These are phyloP conservation scores for Scedosporium boydii DNA, from an alignment of 2,329 filamentous ascomycete genomes.

Conservation along the genomic window DNA sequence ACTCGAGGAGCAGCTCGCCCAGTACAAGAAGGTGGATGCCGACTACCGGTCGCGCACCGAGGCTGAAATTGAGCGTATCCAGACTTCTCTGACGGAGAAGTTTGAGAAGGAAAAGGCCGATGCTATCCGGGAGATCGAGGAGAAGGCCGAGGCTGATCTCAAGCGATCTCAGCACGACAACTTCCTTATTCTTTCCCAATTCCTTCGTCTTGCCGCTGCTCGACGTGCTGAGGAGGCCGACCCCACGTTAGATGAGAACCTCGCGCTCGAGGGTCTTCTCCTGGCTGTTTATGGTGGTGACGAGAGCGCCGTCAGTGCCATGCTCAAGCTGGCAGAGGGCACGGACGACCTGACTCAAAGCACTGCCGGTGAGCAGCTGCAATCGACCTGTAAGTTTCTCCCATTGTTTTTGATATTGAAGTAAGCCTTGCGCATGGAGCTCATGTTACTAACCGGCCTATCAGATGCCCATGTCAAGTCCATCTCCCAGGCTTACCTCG, in stretches of 20 bases:
- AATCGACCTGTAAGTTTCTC: conserved; percentile 58
- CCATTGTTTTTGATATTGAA: no score
- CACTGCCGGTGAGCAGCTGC: conserved; percentile 53
- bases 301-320: conserved; percentile 61
- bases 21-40: conserved; percentile 66
- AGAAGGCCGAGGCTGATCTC: conserved; percentile 42
- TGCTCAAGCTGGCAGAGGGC: conserved; percentile 68
- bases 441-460: conserved; percentile 12
- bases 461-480: conserved; percentile 28
- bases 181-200: conserved; percentile 65
- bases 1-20: conserved; percentile 62
- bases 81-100: conserved; percentile 45
- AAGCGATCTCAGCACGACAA: conserved; percentile 51
- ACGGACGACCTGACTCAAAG: conserved; percentile 56
- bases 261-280: conserved; percentile 71
- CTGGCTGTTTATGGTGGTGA: conserved; percentile 73
- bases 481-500: conserved; percentile 43
- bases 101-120: conserved; percentile 45
- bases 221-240: conserved; percentile 62
- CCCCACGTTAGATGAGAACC: conserved; percentile 59
- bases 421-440: not conserved
- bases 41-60: conserved; percentile 56
- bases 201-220: conserved; percentile 69
- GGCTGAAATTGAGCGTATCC: conserved; percentile 49
- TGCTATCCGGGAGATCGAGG: conserved; percentile 41